Conservation (phyloP, 768 basidiomycete genomes). For the Serendipita vermifera region DNA sequence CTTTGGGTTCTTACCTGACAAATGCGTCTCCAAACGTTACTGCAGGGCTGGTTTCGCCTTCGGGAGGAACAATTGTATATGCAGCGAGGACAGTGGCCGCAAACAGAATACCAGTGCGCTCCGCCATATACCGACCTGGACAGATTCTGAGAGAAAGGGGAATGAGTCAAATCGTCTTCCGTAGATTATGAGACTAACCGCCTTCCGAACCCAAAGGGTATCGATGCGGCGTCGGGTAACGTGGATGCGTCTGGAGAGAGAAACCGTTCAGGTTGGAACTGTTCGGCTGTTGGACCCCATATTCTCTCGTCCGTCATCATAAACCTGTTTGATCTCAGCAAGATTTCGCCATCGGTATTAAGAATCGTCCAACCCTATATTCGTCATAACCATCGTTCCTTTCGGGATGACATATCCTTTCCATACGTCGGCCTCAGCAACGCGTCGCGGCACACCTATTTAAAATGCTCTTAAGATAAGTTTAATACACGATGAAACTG, state of each 20-base stretch:
- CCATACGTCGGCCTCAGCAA: conserved; percentile 24
- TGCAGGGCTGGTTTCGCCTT: too few relatives aligned
- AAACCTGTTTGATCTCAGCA: not conserved
- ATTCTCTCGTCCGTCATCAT: not conserved
- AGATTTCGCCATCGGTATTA: not conserved
- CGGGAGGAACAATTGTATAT: not conserved
- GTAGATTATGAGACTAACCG: conserved; percentile 28
- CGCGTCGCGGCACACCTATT: conserved; percentile 21
- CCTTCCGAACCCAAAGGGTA: conserved; percentile 62
- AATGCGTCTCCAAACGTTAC: too few relatives aligned
- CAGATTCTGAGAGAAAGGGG: too few relatives aligned
- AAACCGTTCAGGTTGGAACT: conserved; percentile 14
- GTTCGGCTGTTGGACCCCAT: not conserved
- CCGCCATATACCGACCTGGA: conserved; percentile 40
- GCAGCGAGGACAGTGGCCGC: not conserved
- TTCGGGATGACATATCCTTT: conserved; percentile 27
- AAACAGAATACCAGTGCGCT: conserved; percentile 16
- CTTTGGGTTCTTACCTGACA: too few relatives aligned
- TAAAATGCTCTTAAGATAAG: too few relatives aligned
- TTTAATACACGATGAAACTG: not conserved
- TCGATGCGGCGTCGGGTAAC: conserved; percentile 43
- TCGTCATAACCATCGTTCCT: conserved; percentile 39
- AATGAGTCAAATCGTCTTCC: not conserved
- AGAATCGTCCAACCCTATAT: conserved; percentile 22
- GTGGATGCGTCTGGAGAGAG: conserved; percentile 13